These are phyloP conservation scores for Fomitopsis pulvina DNA, from an alignment of 768 basidiomycete genomes.

Conservation along the genomic window DNA sequence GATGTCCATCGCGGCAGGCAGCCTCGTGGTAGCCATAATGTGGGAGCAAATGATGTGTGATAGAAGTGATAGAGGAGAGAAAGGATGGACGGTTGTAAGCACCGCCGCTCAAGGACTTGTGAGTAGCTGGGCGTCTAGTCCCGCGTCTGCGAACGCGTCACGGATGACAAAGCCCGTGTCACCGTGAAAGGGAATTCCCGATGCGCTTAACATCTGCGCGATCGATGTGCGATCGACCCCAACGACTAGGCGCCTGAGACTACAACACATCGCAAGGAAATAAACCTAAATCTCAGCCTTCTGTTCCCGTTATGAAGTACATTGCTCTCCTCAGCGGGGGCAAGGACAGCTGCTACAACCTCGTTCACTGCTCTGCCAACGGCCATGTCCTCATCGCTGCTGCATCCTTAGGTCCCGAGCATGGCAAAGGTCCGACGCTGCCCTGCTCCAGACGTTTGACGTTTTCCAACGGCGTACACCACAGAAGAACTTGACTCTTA, in stretches of 20 bases:
- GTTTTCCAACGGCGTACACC: conserved; percentile 12
- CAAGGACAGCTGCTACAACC: conserved; percentile 96
- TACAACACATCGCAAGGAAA: background rate
- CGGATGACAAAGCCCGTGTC: conserved; percentile 3
- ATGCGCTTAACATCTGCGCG: background rate
- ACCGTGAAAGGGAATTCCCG: background rate
- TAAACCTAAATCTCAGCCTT: background rate
- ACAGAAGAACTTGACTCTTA: conserved; percentile 99
- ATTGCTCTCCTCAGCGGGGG: conserved; percentile 94
- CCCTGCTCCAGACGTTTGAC: conserved; percentile 11
- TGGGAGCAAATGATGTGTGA: conserved; percentile 6
- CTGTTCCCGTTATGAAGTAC: conserved; percentile 62
- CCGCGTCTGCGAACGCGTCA: background rate
- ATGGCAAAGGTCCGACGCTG: conserved; percentile 65
- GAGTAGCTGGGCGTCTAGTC: background rate
- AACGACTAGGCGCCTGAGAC: background rate
- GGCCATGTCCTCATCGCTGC: conserved; percentile 85
- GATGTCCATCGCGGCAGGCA: conserved; percentile 64
- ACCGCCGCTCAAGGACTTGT: background rate
- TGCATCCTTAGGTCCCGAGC: conserved; percentile 78
- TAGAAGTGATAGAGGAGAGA: conserved; percentile 5
- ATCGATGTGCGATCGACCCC: conserved; percentile 4
- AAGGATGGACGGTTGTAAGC: background rate
- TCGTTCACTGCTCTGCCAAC: conserved; percentile 80
- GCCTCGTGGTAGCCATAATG: conserved; percentile 33